Base-by-base conservation (phyloP, 768 basidiomycete genomes). In the Kwoniella mangroviensis region DNA sequence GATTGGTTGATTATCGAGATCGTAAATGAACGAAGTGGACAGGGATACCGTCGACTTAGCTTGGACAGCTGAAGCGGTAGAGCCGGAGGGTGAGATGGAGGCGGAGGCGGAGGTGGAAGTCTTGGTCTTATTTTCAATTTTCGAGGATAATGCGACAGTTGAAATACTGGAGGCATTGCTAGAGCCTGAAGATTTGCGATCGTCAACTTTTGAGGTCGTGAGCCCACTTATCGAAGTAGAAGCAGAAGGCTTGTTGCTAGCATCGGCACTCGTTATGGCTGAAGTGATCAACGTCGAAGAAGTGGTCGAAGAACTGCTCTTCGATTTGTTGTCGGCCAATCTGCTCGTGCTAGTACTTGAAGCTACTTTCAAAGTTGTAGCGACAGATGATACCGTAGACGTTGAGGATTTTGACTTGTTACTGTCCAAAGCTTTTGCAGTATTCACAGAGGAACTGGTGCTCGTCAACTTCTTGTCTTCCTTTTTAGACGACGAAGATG, bases 1-100 rank as follows among this genome's bases (percentile, higher is more conserved):
- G 42, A 69, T 64, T 4, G 68, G 68, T 43, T 69, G 68, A 51
- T 64, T 69, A 51, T 69, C 68, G 4, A 69, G 49, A 43, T 69
- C 68, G 22, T 62, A 63, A 19, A 68, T 51, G 54, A 68, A 68
- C 5, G 52, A 56, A 10, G 59, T 59, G 19, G 57, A 52, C 11
- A 62, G 28, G 5, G 51, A 55, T 21, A 54, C 61, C 19, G 51
- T 34, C n/a, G 45, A 63, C 15, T 9, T 12, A 0, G 57, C 6
- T 42, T 53, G 28, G 3, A 45, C 4, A 26, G 28, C 17, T 17
- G 28, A 15, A 21, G n/a, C 22, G 51, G 26, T 26, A 2, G 4
- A 15, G n/a, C 59, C 15, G 59, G 34, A 34, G 34, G 34, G 3
- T 11, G 63, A 7, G 21, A 12, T 1, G 17, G 49, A 40, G 19